Evolutionary conservation across 441 rosid genomes (phyloP).

Genomic region (Codiaeum variegatum): DNA sequence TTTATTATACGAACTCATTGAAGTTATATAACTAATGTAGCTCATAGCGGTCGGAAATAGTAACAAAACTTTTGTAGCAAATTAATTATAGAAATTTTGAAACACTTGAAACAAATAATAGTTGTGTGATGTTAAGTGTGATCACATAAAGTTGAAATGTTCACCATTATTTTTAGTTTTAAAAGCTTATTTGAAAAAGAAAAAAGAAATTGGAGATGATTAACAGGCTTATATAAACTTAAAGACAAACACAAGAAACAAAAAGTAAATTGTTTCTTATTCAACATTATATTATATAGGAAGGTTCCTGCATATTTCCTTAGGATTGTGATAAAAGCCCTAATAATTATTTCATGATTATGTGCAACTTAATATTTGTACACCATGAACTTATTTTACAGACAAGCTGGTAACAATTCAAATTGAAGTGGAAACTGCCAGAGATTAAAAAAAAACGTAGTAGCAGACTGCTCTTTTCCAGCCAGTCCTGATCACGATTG

Average conservation of each 20-base stretch:
- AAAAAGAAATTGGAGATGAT: neutral
- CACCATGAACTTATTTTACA: too few species aligned
- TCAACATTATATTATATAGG: slow-evolving; percentile 23
- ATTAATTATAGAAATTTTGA: neutral
- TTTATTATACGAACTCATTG: too few species aligned
- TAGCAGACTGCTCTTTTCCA: too few species aligned
- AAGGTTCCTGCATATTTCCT: slow-evolving; percentile 44
- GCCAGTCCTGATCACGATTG: too few species aligned
- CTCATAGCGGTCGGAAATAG: too few species aligned
- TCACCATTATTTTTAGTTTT: slow-evolving; percentile 18
- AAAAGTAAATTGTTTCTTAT: slow-evolving; percentile 18
- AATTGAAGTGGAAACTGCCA: too few species aligned
- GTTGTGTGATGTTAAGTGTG: slow-evolving; percentile 26
- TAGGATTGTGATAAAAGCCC: slow-evolving; percentile 10
- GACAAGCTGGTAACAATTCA: too few species aligned
- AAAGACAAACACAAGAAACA: slow-evolving; percentile 26
- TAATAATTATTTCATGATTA: slow-evolving; percentile 4
- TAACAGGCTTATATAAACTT: slow-evolving; percentile 8
- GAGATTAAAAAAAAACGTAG: too few species aligned
- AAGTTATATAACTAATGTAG: too few species aligned
- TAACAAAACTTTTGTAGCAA: neutral
- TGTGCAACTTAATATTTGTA: neutral
- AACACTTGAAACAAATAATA: neutral
- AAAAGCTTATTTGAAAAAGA: neutral
- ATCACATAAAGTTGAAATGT: slow-evolving; percentile 27